Evolutionary conservation across 192 early-diverging fungal genomes (phyloP).

Genomic region (Coemansia sp.): DNA sequence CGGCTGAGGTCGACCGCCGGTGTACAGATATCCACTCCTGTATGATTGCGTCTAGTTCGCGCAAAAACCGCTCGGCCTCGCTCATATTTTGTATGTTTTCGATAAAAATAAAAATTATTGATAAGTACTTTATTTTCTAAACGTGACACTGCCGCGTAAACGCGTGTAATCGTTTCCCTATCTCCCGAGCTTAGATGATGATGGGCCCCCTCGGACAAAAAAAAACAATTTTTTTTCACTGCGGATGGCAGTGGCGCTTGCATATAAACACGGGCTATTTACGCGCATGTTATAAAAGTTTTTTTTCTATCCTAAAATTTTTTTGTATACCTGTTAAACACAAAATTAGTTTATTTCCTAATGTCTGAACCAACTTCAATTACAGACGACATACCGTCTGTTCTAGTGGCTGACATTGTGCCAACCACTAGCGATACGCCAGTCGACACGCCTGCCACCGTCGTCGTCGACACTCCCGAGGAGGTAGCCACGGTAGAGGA

Average conservation of each 20-base stretch:
- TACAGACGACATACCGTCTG: background rate
- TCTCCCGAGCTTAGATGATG: background rate
- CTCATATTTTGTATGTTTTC: background rate
- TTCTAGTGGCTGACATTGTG: background rate
- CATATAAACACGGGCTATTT: background rate
- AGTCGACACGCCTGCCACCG: background rate
- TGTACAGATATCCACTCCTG: slow-evolving; percentile 16
- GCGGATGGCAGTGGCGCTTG: no score
- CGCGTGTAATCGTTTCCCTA: background rate
- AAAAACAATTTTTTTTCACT: background rate
- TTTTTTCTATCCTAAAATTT: background rate
- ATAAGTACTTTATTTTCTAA: background rate
- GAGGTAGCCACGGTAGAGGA: slow-evolving; percentile 1
- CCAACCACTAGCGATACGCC: background rate
- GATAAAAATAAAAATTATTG: background rate
- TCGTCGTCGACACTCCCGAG: background rate
- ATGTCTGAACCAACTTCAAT: background rate
- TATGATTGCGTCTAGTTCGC: slow-evolving; percentile 12
- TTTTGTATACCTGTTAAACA: background rate
- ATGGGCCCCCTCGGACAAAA: background rate
- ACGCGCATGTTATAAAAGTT: background rate
- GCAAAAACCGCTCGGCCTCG: slow-evolving; percentile 5
- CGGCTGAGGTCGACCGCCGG: background rate
- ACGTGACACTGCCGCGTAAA: background rate
- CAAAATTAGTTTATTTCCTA: background rate